Percentiles rank a stretch among this genome's conserved stretches.
phyloP scores from a whole-genome alignment of 345 rosid genomes.

The Hibiscus tridactylites region DNA sequence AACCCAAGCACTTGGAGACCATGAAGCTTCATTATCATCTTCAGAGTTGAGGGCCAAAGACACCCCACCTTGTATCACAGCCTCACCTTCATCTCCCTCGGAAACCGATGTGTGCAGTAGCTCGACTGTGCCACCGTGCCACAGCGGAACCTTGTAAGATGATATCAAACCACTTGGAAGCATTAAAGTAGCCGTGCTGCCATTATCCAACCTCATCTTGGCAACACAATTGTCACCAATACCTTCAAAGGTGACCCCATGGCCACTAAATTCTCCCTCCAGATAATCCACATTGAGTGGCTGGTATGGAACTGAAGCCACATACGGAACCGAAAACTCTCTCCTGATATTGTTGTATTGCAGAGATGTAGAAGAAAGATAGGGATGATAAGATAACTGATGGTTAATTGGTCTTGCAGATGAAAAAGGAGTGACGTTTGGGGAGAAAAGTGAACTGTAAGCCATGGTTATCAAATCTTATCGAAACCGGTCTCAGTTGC shows the following conservation, averaged over 20 bases:
- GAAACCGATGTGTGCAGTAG: constrained; percentile 67
- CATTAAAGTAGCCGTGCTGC: constrained; percentile 60
- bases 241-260: constrained; percentile 64
- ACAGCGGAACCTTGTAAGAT: constrained; percentile 68
- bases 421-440: constrained; percentile 21
- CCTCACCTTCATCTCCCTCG: constrained; percentile 44
- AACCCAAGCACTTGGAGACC: constrained; percentile 52
- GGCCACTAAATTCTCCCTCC: constrained; percentile 61
- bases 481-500: background rate
- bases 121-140: constrained; percentile 74
- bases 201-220: constrained; percentile 52
- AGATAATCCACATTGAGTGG: constrained; percentile 59
- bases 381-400: background rate
- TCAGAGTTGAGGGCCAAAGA: constrained; percentile 40
- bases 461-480: constrained; percentile 25
- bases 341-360: constrained; percentile 17
- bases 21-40: constrained; percentile 25
- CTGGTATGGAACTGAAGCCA: constrained; percentile 45
- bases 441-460: constrained; percentile 25
- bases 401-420: constrained; percentile 2
- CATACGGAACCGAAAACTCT: constrained; percentile 26
- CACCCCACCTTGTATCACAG: constrained; percentile 70
- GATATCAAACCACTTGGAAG: constrained; percentile 64
- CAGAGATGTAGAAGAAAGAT: constrained; percentile 12
- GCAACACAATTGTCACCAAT: constrained; percentile 62